Evolutionary conservation across 176 grass and related monocot species (phyloP), one percentile per base, ranked within the genome.

Genomic region (Musa schizocarpa): DNA sequence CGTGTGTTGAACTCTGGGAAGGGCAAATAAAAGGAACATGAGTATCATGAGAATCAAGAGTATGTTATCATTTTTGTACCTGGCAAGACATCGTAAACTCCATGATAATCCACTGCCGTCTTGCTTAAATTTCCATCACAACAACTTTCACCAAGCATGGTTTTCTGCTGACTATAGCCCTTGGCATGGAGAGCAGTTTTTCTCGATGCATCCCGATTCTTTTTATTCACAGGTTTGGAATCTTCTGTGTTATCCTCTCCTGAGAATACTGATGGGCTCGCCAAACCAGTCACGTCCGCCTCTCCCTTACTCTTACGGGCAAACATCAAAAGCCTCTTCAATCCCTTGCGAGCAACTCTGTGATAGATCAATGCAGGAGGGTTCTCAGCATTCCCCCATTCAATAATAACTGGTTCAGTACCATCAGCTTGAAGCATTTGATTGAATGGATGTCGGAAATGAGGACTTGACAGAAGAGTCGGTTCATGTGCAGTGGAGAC

Each of bases 381-480:
- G 79, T 99, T 95, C 79, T 99, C 88, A 67, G 96, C 96, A 89
- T 99, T 99, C 74, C 88, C 96, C 96, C 96, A 99, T 80, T 99
- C 96, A 43, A 99, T 89, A 65, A 86, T 89, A 87, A 89, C 96
- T 9, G 88, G 86, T 80, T 99, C 96, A 76, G 83, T 90, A 71
- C 76, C 84, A 82, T 99, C 91, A 78, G 88, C 86, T 92, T 95
- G 96, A 76, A 99, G 77, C 91, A 99, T 99, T 88, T 99, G 96
- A 64, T 91, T 92, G 78, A 99, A 84, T 20, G 96, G 95, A 82
- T 99, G 88, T 16, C 71, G 80, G 63, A 99, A 75, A 75, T 82
- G 88, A 17, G 96, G 88, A 73, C 88, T 99, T 80, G 86, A 83
- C 50, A 84, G 82, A 81, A 77, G 78, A 26, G 79, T 53, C 59